phyloP scores from a whole-genome alignment of 441 rosid genomes.

The Rhodomyrtus psidioides region DNA sequence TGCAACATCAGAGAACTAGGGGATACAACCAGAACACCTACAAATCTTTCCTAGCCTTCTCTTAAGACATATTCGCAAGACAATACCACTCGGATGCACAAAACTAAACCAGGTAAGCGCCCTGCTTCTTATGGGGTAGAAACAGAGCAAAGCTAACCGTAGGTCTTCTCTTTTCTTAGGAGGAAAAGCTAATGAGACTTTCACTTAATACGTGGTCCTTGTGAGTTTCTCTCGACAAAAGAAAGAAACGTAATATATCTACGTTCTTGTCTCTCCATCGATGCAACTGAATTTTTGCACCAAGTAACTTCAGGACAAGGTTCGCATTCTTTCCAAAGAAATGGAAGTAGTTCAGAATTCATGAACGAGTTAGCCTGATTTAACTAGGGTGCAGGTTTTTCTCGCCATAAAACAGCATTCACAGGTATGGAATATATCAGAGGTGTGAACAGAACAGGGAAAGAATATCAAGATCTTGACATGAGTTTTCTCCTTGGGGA shows the following conservation, averaged over 20 bases:
- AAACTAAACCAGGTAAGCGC: not conserved
- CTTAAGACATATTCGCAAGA: not conserved
- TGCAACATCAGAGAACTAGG: not conserved
- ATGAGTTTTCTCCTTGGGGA: too few species aligned
- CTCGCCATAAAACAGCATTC: too few species aligned
- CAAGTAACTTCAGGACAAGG: too few species aligned
- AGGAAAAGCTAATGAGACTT: not conserved
- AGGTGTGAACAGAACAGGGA: too few species aligned
- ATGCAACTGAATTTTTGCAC: too few species aligned
- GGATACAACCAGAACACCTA: not conserved
- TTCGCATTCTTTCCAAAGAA: too few species aligned
- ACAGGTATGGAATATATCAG: too few species aligned
- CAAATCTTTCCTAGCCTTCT: not conserved
- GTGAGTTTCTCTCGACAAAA: not conserved
- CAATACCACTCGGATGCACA: not conserved
- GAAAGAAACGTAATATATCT: not conserved
- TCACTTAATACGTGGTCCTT: not conserved
- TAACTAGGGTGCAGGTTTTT: too few species aligned
- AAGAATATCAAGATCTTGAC: too few species aligned
- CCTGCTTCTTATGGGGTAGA: not conserved
- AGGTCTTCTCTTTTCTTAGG: not conserved
- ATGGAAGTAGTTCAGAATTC: too few species aligned
- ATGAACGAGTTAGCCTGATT: too few species aligned
- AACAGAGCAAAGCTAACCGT: not conserved
- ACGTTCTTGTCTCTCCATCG: too few species aligned